Evolutionary conservation across 768 basidiomycete genomes (phyloP), one percentile per base, ranked within the genome.

Genomic region (Cubamyces sp.): DNA sequence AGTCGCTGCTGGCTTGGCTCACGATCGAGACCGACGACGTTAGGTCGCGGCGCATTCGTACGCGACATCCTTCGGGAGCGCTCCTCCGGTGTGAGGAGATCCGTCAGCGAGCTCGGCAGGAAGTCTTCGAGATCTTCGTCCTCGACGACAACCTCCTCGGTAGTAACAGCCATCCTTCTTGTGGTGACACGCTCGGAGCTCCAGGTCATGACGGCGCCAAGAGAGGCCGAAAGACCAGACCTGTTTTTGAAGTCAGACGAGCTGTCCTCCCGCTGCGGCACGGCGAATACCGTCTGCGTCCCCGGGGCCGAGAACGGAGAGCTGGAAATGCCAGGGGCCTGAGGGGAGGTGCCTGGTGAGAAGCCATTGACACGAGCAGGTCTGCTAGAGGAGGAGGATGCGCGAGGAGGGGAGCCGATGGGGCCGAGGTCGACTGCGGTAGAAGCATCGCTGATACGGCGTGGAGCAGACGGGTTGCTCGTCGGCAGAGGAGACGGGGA

Each of bases 61-160:
- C 92, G 82, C 30, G 89, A 91, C 83, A 93, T 87, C 46, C 94
- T 79, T 34, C 96, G 80, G 34, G 84, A 89, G 65, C 88, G 82
- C 75, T 98, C 96, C 67, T 88, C 90, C 0, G 92, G 92, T 0
- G 95, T 96, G 49, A 98, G 78, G 7, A 98, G 80, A 62, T 98
- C 96, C 26, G 87, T 92, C 49, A 98, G 77, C 4, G 89, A 92
- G 57, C 91, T 87, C 0, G 96, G 96, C 30, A 98, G 73, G 72
- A 98, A 91, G 59, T 94, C 95, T 70, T 94, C 93, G 50, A 92
- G 71, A 66, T 95, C 92, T 47, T 87, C 92, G 51, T 90, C 90
- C 19, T 87, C 87, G 0, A 83, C 84, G 39, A 76, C 74, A 18
- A 81, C 82, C 18, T 73, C 75, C n/a, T 64, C 63, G 18, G 46